Base-by-base conservation (phyloP, 169 alveolate genomes). In the Babesia bovis region DNA sequence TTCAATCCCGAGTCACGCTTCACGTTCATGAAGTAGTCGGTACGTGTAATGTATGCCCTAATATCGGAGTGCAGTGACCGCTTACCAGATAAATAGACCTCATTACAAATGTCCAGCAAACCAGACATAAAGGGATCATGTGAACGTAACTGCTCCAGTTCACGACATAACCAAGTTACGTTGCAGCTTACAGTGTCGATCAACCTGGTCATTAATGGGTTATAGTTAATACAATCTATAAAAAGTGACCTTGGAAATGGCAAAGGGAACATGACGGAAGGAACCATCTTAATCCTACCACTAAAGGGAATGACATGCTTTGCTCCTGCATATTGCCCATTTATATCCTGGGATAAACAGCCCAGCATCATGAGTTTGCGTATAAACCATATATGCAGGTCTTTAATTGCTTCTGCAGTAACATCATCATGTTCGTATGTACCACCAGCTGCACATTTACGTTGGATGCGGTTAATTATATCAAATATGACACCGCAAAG, bases 1-100 rank as follows among this genome's bases (percentile, higher is more conserved):
- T 13, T 28, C 30, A 26, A 36, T 25, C 21, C 30, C 33, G 21
- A 70, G 33, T 0, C 36, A 42, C 12, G n/a, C 44, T 25, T 44
- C 44, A 44, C 35, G 68, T 77, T 56, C 55, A 77, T 26, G 59
- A 77, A 21, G 63, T 67, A 77, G 53, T 77, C 85, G 1, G 82
- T 66, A 26, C 85, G 58, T 28, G 57, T 35, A 9, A 77, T 28
- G 25, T 77, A 52, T 13, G 68, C 70, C 26, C 85, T 41, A 7
- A 77, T 23, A 36, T 77, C 85, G 15, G 65, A 65, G 15, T 32
- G 41, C n/a, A 66, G 19, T 19, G 42, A 56, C 38, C 85, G 44
- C 15, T 58, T 71, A 28, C 81, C 81, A 10, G 85, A 23, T n/a
- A 70, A 47, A 49, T 77, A 77, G n/a, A 77, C 85, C 13, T 67